A percentile compares a stretch with the other conserved stretches of the same genome.
phyloP scores from a whole-genome alignment of 2,329 filamentous ascomycete species.

The Nigrograna mackinnonii region DNA sequence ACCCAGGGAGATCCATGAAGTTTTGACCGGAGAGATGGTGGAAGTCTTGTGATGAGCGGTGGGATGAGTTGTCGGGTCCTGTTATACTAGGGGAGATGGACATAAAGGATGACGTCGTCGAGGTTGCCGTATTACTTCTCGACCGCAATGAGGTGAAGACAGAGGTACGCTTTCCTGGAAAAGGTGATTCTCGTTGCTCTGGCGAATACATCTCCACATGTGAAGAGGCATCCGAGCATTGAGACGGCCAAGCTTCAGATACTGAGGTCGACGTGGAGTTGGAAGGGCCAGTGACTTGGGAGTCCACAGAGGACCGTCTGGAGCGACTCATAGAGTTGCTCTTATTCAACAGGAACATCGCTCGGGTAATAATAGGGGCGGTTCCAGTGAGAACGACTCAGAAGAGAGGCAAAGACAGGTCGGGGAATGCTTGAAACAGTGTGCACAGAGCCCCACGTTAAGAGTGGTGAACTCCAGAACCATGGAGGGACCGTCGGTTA shows the following conservation, averaged over 20 bases:
- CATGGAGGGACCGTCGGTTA: slow-evolving; percentile 25
- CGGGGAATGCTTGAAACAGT: slow-evolving; percentile 21
- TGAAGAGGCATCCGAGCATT: slow-evolving; percentile 25
- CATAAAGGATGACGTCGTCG: slow-evolving; percentile 31
- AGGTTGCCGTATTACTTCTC: slow-evolving; percentile 40
- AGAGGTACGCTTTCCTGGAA: slow-evolving; percentile 31
- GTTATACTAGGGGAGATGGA: slow-evolving; percentile 27
- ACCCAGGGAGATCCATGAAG: slow-evolving; percentile 22
- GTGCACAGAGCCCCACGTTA: slow-evolving; percentile 28
- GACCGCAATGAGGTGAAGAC: slow-evolving; percentile 42
- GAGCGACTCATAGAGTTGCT: slow-evolving; percentile 30
- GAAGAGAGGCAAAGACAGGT: slow-evolving; percentile 21
- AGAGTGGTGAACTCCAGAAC: slow-evolving; percentile 21
- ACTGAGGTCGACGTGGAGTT: slow-evolving; percentile 22
- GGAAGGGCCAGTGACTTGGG: slow-evolving; percentile 22
- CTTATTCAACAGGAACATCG: slow-evolving; percentile 43
- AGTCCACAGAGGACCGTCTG: slow-evolving; percentile 38
- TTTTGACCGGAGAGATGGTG: slow-evolving; percentile 21
- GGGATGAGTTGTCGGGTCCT: slow-evolving; percentile 20
- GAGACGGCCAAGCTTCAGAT: slow-evolving; percentile 27
- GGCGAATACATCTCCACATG: slow-evolving; percentile 32
- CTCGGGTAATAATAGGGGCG: slow-evolving; percentile 12
- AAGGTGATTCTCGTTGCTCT: slow-evolving; percentile 26
- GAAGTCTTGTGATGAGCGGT: slow-evolving; percentile 27
- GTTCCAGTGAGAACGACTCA: slow-evolving; percentile 8